Evolutionary conservation across 371 early-diverging fungal species (phyloP).

Genomic region (Rhizomucor miehei): DNA sequence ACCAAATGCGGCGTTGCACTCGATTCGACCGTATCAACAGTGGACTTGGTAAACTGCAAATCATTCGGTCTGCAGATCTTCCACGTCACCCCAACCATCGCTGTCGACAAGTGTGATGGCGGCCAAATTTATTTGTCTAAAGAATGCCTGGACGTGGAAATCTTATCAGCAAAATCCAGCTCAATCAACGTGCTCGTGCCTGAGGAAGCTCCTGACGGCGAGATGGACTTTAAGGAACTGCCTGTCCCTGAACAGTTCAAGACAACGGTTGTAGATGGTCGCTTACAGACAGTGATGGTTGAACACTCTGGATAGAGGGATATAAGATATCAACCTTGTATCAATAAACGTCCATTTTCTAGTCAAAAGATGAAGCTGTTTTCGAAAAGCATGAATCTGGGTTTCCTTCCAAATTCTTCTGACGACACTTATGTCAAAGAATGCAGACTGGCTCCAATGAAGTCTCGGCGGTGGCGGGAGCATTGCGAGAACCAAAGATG

Average conservation of each 20-base stretch:
- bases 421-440: too few species aligned
- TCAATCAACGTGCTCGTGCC: slow-evolving; percentile 83
- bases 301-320: slow-evolving; percentile 71
- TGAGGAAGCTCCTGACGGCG: slow-evolving; percentile 61
- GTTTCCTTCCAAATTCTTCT: too few species aligned
- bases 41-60: slow-evolving; percentile 89
- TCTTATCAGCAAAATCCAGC: slow-evolving; percentile 87
- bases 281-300: slow-evolving; percentile 77
- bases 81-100: slow-evolving; percentile 79
- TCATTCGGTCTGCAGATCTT: slow-evolving; percentile 89
- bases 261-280: slow-evolving; percentile 78
- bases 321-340: background rate
- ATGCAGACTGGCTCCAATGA: too few species aligned
- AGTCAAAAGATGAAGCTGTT: too few species aligned
- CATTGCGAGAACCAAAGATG: too few species aligned
- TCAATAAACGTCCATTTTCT: too few species aligned
- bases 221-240: slow-evolving; percentile 80
- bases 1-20: slow-evolving; percentile 85
- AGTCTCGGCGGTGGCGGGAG: too few species aligned
- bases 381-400: too few species aligned
- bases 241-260: slow-evolving; percentile 93
- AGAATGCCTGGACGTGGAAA: slow-evolving; percentile 74
- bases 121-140: slow-evolving; percentile 83
- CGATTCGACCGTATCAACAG: slow-evolving; percentile 82
- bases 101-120: slow-evolving; percentile 92